phyloP scores from a whole-genome alignment of 345 rosid genomes.

The Gossypium longicalyx region DNA sequence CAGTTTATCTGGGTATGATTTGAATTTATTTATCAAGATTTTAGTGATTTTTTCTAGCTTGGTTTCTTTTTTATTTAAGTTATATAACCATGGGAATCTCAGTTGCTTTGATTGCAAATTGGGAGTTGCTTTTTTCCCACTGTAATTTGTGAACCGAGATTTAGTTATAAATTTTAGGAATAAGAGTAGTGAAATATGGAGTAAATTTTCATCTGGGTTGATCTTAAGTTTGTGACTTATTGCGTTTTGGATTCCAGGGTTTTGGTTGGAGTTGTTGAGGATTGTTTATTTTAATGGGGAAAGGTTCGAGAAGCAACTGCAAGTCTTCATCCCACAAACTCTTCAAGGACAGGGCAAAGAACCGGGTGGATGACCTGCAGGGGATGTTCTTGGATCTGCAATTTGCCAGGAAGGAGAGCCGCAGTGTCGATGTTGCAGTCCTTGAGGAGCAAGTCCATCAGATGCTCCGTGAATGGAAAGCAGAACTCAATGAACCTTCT shows the following conservation, averaged over 20 bases:
- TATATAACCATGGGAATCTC: not conserved
- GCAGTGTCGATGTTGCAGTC: conserved; percentile 55
- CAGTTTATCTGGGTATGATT: not conserved
- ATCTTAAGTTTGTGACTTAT: conserved; percentile 13
- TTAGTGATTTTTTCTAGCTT: not conserved
- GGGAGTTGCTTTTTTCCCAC: not conserved
- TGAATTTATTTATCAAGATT: not conserved
- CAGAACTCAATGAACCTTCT: conserved; percentile 97
- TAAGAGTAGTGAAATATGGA: not conserved
- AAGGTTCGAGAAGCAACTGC: conserved; percentile 79
- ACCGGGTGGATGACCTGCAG: conserved; percentile 97
- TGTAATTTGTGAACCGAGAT: not conserved
- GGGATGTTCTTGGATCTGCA: conserved; percentile 87
- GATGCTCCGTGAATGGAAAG: conserved; percentile 99
- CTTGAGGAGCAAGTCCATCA: conserved; percentile 99
- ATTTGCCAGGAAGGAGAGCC: conserved; percentile 87
- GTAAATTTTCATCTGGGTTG: conserved; percentile 15
- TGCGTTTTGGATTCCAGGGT: conserved; percentile 22
- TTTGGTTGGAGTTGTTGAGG: conserved; percentile 14
- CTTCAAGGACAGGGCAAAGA: conserved; percentile 95
- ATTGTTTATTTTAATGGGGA: conserved; percentile 49
- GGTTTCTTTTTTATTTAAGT: not conserved
- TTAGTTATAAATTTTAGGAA: not conserved
- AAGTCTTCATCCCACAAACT: conserved; percentile 93
- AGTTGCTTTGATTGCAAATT: not conserved